Conservation (phyloP, 306 rosid species). For the Adenanthera pavonina region DNA sequence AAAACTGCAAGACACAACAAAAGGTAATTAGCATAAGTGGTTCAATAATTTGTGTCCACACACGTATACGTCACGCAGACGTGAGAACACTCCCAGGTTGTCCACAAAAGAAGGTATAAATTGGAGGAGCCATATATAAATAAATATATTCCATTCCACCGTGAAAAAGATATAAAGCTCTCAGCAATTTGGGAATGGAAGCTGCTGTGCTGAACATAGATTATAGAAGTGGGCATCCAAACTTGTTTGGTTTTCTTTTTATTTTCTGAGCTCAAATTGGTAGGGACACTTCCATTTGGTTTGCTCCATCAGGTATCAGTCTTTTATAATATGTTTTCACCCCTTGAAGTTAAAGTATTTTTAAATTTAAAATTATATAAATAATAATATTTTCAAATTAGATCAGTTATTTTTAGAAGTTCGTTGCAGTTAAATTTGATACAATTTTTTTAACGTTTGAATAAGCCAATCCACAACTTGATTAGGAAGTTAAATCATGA, state of each 20-base stretch:
- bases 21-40: background rate
- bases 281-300: too few species aligned
- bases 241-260: background rate
- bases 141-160: constrained; percentile 18
- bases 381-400: too few species aligned
- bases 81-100: background rate
- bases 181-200: constrained; percentile 3
- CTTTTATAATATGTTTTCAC: too few species aligned
- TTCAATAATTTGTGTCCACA: background rate
- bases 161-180: constrained; percentile 28
- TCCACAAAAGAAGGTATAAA: background rate
- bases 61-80: background rate
- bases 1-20: background rate
- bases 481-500: too few species aligned
- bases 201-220: background rate
- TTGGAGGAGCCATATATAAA: background rate
- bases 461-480: too few species aligned
- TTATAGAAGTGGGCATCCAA: background rate
- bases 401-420: too few species aligned
- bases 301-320: too few species aligned
- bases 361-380: too few species aligned
- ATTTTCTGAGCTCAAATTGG: background rate
- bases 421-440: too few species aligned
- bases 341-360: too few species aligned
- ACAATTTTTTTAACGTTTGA: too few species aligned